Base-by-base conservation (phyloP, 345 rosid species). In the Eutrema yunnanense region DNA sequence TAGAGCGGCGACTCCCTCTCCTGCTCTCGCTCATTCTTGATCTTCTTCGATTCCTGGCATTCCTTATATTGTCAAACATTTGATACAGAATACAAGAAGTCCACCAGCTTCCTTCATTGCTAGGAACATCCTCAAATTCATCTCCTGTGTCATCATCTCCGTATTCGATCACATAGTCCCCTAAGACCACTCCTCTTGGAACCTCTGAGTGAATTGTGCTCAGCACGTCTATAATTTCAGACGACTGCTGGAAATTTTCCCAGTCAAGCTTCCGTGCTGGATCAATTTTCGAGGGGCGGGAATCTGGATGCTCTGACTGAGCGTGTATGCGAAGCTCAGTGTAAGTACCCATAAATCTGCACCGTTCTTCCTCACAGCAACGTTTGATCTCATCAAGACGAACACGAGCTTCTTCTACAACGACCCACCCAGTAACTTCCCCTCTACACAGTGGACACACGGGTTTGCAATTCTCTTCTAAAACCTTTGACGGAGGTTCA, bases 191-290 rank as follows among this genome's bases (percentile, higher is more conserved):
- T 3, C 96, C 97, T 1, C 93, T 90, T 0, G 97, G 99, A 40
- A 88, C 96, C 78, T 95, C 99, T 0, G 99, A 92, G 81, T 92
- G 96, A 75, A 95, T 95, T 9, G 97, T 92, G 86, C 96, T 92
- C 86, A 92, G 77, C 64, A 95, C 97, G 71, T 95, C 97, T 22
- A 92, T 84, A 19, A 92, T 95, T 77, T 95, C 99, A 33, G 97
- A 89, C 1, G 97, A 92, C 73, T 92, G 99, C 87, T 95, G 97
- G 79, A 95, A 92, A 81, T 88, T 95, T 44, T 92, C 97, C 96
- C 99, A 95, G 66, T 92, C 99, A 55, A 92, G 96, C 77, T 85
- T 87, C 67, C 94, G 80, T 4, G 94, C 92, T 37, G 99, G 97
- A 79, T 92, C 97, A 9, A 95, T 83, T 75, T 86, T 85, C 0